Percentiles rank a stretch among this genome's conserved stretches.
phyloP scores from a whole-genome alignment of 768 basidiomycete species.

The Lyophyllum decastes region DNA sequence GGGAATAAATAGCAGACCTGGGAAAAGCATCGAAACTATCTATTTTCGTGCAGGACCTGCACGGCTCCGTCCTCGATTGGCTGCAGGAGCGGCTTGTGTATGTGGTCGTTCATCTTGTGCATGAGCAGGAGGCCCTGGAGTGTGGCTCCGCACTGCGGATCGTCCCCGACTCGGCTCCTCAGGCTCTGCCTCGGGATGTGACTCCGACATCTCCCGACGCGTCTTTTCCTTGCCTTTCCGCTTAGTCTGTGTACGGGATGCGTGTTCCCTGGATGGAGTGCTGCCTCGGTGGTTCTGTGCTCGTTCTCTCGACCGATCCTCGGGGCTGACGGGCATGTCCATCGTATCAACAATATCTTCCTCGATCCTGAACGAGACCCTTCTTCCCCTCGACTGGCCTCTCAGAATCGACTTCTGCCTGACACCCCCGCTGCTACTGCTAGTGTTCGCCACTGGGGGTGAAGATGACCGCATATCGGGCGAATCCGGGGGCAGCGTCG shows the following conservation, averaged over 20 bases:
- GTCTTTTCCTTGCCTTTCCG: not conserved
- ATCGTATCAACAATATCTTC: slow-evolving; percentile 16
- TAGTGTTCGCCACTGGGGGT: slow-evolving; percentile 29
- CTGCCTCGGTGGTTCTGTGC: not conserved
- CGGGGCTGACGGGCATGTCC: slow-evolving; percentile 2
- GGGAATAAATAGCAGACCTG: not conserved
- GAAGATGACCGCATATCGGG: slow-evolving; percentile 42
- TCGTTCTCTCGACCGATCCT: not conserved
- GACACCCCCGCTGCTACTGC: slow-evolving; percentile 14
- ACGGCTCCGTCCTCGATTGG: not conserved
- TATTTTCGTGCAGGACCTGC: not conserved
- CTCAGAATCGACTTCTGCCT: slow-evolving; percentile 40
- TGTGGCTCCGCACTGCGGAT: not conserved
- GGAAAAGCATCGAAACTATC: not conserved
- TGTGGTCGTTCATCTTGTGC: not conserved
- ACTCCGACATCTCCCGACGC: not conserved
- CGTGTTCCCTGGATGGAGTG: not conserved
- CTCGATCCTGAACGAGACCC: slow-evolving; percentile 56
- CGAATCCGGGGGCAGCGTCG: slow-evolving; percentile 54
- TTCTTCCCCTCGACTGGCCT: slow-evolving; percentile 55
- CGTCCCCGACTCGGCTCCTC: slow-evolving; percentile 1
- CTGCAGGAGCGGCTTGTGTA: not conserved
- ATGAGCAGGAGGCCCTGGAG: slow-evolving; percentile 3
- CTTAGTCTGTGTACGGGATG: not conserved
- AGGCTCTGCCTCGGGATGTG: not conserved